Percentiles rank a stretch among this genome's conserved stretches.
Evolutionary conservation across 2,329 filamentous ascomycete genomes (phyloP).

Genomic region (Xylogone sp.): DNA sequence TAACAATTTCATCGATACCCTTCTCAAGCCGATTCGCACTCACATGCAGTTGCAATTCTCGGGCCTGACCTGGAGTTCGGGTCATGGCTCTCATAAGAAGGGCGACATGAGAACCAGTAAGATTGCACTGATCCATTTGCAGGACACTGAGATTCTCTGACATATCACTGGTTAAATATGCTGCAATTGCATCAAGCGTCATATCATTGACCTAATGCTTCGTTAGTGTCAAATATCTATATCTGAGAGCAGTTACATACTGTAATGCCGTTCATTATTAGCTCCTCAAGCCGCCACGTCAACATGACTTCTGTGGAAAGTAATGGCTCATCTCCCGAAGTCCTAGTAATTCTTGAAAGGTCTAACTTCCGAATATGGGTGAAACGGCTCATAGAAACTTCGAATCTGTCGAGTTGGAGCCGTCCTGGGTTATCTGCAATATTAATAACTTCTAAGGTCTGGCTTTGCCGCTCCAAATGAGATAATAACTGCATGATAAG

Average conservation of each 20-base stretch:
- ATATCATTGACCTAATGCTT: slow-evolving; percentile 47
- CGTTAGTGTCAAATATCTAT: slow-evolving; percentile 14
- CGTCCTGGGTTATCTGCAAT: slow-evolving; percentile 65
- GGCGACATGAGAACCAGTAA: slow-evolving; percentile 62
- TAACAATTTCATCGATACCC: slow-evolving; percentile 46
- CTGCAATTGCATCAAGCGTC: slow-evolving; percentile 61
- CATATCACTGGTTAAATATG: slow-evolving; percentile 57
- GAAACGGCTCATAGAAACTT: slow-evolving; percentile 64
- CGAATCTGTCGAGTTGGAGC: slow-evolving; percentile 60
- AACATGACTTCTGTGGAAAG: slow-evolving; percentile 62
- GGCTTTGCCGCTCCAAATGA: slow-evolving; percentile 59
- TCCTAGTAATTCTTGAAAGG: slow-evolving; percentile 60
- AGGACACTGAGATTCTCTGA: slow-evolving; percentile 58
- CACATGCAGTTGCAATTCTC: slow-evolving; percentile 62
- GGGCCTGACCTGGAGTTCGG: slow-evolving; percentile 40
- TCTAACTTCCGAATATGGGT: slow-evolving; percentile 62
- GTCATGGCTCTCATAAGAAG: slow-evolving; percentile 62
- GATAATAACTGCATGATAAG: slow-evolving; percentile 60
- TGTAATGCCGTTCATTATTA: slow-evolving; percentile 60
- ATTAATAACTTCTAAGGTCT: slow-evolving; percentile 63
- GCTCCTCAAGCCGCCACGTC: slow-evolving; percentile 63
- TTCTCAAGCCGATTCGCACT: slow-evolving; percentile 51
- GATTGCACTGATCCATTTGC: slow-evolving; percentile 62
- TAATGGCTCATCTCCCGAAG: slow-evolving; percentile 59
- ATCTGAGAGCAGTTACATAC: slow-evolving; percentile 23